Conservation (phyloP, 495 filamentous ascomycete genomes). For the Jackrogersella multiformis region DNA sequence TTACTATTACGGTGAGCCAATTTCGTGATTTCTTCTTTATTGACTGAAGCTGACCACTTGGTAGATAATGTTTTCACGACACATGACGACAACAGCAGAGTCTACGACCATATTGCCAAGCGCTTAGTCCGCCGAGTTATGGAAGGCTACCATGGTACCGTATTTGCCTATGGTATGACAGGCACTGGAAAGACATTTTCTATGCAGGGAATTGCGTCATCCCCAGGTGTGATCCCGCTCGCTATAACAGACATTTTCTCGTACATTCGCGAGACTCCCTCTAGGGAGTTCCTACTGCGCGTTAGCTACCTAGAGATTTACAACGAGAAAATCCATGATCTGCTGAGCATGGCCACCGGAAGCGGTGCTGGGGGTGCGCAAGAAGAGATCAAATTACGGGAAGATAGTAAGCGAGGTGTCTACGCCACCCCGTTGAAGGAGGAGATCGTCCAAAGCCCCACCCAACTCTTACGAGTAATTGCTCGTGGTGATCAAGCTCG, state of each 20-base stretch:
- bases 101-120: constrained; percentile 94
- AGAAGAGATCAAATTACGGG: constrained; percentile 95
- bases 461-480: constrained; percentile 93
- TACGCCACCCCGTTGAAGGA: constrained; percentile 97
- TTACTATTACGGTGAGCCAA: constrained; percentile 83
- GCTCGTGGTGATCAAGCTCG: constrained; percentile 92
- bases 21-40: neutral
- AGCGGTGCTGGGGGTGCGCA: constrained; percentile 58
- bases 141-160: constrained; percentile 98
- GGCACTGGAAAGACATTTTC: constrained; percentile 99
- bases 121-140: constrained; percentile 94
- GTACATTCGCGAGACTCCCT: constrained; percentile 95
- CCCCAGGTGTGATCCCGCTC: constrained; percentile 95
- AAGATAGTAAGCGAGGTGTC: constrained; percentile 94
- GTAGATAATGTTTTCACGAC: constrained; percentile 94
- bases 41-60: constrained; percentile 21
- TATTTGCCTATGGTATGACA: constrained; percentile 99
- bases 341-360: constrained; percentile 76
- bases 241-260: constrained; percentile 99
- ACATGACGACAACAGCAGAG: constrained; percentile 89
- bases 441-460: constrained; percentile 98
- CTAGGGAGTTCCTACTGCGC: constrained; percentile 91
- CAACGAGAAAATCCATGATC: constrained; percentile 96
- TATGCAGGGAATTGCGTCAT: constrained; percentile 97
- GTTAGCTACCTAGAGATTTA: constrained; percentile 99